phyloP scores from a whole-genome alignment of 768 basidiomycete genomes.

The Auricularia auricula-judae region DNA sequence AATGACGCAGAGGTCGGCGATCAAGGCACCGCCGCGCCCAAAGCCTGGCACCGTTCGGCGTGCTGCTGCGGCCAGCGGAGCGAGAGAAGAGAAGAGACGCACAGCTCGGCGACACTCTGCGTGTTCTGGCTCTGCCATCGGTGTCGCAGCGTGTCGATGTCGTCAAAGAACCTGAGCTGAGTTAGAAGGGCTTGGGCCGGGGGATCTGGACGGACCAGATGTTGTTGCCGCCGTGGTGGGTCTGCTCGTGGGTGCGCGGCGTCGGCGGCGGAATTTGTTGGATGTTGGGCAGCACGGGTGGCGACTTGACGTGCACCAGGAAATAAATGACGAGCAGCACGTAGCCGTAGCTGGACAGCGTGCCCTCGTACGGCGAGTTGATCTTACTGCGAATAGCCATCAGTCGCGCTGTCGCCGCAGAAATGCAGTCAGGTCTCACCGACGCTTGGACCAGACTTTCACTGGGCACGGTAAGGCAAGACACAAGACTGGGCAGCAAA shows the following conservation, averaged over 20 bases:
- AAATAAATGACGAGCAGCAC: conserved; percentile 97
- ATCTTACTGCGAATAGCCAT: conserved; percentile 57
- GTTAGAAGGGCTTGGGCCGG: background rate
- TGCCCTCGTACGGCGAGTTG: conserved; percentile 96
- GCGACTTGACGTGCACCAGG: conserved; percentile 94
- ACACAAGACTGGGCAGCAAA: too few species aligned
- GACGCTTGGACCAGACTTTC: conserved; percentile 97
- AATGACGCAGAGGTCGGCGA: background rate
- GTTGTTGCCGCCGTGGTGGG: conserved; percentile 66
- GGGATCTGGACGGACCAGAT: conserved; percentile 39
- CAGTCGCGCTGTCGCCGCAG: background rate
- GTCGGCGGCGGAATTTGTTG: conserved; percentile 77
- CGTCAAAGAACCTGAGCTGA: conserved; percentile 80
- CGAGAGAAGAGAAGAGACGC: conserved; percentile 18
- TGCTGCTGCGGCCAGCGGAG: too few species aligned
- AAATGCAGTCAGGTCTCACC: conserved; percentile 32
- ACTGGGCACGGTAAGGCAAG: conserved; percentile 35
- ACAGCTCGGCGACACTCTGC: conserved; percentile 91
- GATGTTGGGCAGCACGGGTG: conserved; percentile 90
- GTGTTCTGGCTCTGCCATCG: conserved; percentile 92
- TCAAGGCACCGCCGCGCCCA: too few species aligned
- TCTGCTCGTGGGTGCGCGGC: background rate
- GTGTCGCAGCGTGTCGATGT: conserved; percentile 82
- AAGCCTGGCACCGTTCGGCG: too few species aligned
- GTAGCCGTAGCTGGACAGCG: conserved; percentile 93